Evolutionary conservation across 257 asterid genomes (phyloP), one percentile per base, ranked within the genome.

Genomic region (Rehmannia glutinosa): DNA sequence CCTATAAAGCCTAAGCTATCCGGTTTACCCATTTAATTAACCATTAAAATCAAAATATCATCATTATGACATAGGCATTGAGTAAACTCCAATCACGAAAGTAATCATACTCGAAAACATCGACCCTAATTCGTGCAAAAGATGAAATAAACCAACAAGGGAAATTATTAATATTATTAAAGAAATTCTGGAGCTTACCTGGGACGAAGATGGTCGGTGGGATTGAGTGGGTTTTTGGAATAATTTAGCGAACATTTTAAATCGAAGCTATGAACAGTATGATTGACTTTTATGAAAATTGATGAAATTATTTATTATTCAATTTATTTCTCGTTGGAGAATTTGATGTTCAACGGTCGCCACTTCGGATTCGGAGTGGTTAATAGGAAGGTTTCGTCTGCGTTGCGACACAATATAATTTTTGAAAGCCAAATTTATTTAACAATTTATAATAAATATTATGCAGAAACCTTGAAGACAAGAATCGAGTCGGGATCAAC

Each of bases 191-290:
- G 32, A 62, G 73, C 64, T 66, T 75, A 90, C 97, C 97, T 71
- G 82, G 68, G 84, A 60, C 70, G 77, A 64, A n/a, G 55, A 46
- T 8, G 79, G 49, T 19, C 81, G 61, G 61, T 70, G 77, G 35
- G 77, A 54, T 62, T 77, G 80, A 21, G 50, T 30, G 77, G 81
- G 72, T 52, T 78, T 86, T 1, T 71, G 83, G 65, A 84, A 82
- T 39, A 85, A 74, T 69, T 90, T 90, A 5, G 86, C 75, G 30
- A 80, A 73, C 96, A 90, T 83, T 11, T 5, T 51, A 54, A 69
- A 61, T 66, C 63, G 60, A 62, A 55, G 27, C 25, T 39, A 38
- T 62, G 60, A 66, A 59, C 74, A 71, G 77, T 65, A 17, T 2
- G 17, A 36, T 66, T 65, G 71, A 66, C 70, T 43, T 69, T 54